Base-by-base conservation (phyloP, 345 rosid species). In the Syzygium grande region DNA sequence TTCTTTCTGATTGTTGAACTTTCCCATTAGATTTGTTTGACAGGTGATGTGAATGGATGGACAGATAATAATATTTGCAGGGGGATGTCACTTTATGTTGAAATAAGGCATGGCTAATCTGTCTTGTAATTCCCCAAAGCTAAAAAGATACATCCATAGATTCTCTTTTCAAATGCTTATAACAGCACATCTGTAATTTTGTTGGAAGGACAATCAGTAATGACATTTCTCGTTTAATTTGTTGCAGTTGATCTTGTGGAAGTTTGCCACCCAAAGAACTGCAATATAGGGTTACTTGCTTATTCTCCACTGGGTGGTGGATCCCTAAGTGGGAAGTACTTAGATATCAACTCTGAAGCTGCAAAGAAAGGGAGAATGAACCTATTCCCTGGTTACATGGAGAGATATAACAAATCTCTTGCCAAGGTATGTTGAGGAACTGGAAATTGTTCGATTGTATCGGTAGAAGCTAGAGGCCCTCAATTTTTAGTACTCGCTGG, bases 261-360 rank as follows among this genome's bases (percentile, higher is more conserved):
- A 91, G 97, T 94, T 88, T 97, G 98, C 90, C 97, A 95, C 92
- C 98, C 95, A 29, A 94, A 96, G 23, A 94, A 97, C 78, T 96
- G 94, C 92, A 96, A 96, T 87, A 86, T 97, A 13, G 99, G 99
- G 84, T 88, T 97, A 86, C 98, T 97, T 84, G 89, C 97, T 22
- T 97, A 96, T 93, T 96, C 98, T 58, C 98, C 98, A 83, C 92
- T 96, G 58, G 98, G 88, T 52, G 97, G 97, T 51, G 98, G 99
- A 87, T 52, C 95, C 9, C 91, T 96, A 86, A 94, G 89, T 49
- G 98, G 98, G 59, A 97, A 97, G 92, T 96, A 97, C 89, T 84
- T 96, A 87, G 96, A 89, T 88, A 29, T 56, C 9, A 86, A 92
- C 54, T 90, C 95, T 23, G 94, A 95, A 89, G 96, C 95, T 85